Conservation (phyloP, 1,284 basidiomycete species). For the Moniliella sp. region DNA sequence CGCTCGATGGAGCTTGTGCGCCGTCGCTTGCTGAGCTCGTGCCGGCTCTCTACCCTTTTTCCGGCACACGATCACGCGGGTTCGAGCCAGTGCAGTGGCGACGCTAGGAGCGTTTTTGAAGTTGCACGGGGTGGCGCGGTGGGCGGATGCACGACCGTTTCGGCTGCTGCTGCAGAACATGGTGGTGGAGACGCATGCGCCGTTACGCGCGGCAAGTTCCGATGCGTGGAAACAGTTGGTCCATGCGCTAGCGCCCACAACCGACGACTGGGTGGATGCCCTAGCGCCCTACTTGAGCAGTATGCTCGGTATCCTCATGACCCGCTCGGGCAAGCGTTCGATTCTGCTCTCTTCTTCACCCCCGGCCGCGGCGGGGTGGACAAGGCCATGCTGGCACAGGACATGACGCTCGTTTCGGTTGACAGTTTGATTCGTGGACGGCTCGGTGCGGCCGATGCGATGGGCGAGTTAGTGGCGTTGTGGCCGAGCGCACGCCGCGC, state of each 20-base stretch:
- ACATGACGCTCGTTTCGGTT: conserved; percentile 57
- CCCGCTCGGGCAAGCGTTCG: conserved; percentile 60
- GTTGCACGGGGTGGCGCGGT: conserved; percentile 43
- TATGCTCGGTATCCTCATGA: conserved; percentile 56
- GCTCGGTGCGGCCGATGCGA: conserved; percentile 55
- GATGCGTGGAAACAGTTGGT: conserved; percentile 55
- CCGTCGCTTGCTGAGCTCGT: conserved; percentile 55
- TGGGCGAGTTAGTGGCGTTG: conserved; percentile 50
- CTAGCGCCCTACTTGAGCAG: conserved; percentile 26
- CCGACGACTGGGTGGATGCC: conserved; percentile 1
- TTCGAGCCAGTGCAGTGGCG: conserved; percentile 76
- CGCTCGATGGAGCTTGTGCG: conserved; percentile 58
- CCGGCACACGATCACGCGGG: conserved; percentile 81
- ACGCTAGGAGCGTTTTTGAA: conserved; percentile 68
- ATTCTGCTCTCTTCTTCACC: conserved; percentile 48
- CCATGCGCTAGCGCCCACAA: conserved; percentile 13
- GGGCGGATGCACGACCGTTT: conserved; percentile 59
- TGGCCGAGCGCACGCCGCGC: conserved; percentile 41
- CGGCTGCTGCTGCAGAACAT: conserved; percentile 82
- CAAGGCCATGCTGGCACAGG: conserved; percentile 80
- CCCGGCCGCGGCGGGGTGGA: conserved; percentile 53
- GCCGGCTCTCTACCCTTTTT: conserved; percentile 78
- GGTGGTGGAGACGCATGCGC: conserved; percentile 66
- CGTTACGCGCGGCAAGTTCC: conserved; percentile 62
- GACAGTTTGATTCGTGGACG: conserved; percentile 65